phyloP scores from a whole-genome alignment of 78 protist species.

The Blattamonas nauphoetae region DNA sequence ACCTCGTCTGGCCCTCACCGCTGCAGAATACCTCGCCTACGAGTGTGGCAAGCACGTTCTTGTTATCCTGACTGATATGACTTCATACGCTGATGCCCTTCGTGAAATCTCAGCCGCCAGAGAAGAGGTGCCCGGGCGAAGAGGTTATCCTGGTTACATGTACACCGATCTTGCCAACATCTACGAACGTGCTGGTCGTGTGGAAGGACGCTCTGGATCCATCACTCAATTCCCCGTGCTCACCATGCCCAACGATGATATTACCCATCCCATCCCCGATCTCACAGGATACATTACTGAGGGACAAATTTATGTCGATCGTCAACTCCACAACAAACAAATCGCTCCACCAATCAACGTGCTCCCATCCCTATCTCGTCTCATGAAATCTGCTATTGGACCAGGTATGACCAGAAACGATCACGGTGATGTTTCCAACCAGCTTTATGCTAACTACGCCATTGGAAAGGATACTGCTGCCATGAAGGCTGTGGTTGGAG shows the following conservation, averaged over 20 bases:
- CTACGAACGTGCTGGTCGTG: conserved; percentile 99
- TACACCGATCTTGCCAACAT: conserved; percentile 98
- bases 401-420: conserved; percentile 90
- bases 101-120: conserved; percentile 86
- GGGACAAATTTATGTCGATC: conserved; percentile 98
- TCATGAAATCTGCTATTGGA: conserved; percentile 96
- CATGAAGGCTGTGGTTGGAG: conserved; percentile 99
- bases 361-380: conserved; percentile 97
- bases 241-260: conserved; percentile 75
- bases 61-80: conserved; percentile 98
- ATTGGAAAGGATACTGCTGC: conserved; percentile 91
- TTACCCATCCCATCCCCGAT: conserved; percentile 99
- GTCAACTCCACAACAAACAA: conserved; percentile 89
- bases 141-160: conserved; percentile 99
- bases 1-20: conserved; percentile 92
- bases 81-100: conserved; percentile 98
- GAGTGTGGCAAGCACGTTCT: conserved; percentile 96
- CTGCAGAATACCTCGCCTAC: conserved; percentile 97
- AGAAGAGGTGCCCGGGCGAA: conserved; percentile 90
- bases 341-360: conserved; percentile 98
- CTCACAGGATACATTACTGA: conserved; percentile 99
- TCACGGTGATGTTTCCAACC: conserved; percentile 95
- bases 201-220: conserved; percentile 88
- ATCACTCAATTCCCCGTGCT: conserved; percentile 99
- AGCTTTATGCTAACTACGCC: conserved; percentile 97